Evolutionary conservation across 2,329 filamentous ascomycete species (phyloP).

Genomic region (Ophiosphaerella herpotricha): DNA sequence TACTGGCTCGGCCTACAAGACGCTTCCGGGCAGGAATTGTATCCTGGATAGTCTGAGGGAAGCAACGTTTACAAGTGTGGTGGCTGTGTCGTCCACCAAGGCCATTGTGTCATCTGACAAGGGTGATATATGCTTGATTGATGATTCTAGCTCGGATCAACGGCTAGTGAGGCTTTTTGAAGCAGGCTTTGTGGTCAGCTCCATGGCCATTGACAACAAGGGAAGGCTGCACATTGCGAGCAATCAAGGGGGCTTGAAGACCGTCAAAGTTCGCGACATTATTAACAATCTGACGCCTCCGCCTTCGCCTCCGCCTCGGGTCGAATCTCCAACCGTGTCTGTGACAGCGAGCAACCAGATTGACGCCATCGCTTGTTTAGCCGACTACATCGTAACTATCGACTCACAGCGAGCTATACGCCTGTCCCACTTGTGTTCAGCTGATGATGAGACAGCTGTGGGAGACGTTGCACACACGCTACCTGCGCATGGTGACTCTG

Average conservation of each 20-base stretch:
- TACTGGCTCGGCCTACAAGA: constrained; percentile 55
- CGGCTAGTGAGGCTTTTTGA: constrained; percentile 70
- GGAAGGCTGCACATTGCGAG: constrained; percentile 71
- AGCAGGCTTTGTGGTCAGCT: constrained; percentile 69
- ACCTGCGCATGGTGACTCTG: constrained; percentile 62
- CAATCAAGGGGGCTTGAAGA: constrained; percentile 61
- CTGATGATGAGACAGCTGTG: constrained; percentile 34
- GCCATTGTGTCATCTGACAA: constrained; percentile 85
- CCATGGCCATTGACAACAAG: constrained; percentile 64
- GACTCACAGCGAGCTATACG: constrained; percentile 77
- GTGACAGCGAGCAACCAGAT: constrained; percentile 37
- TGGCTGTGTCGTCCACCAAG: constrained; percentile 71
- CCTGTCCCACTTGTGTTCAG: constrained; percentile 55
- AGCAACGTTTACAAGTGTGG: constrained; percentile 79
- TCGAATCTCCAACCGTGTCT: constrained; percentile 37
- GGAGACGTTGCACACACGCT: constrained; percentile 49
- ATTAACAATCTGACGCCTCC: constrained; percentile 36
- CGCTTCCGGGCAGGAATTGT: constrained; percentile 84
- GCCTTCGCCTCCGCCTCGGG: constrained; percentile 41
- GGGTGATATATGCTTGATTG: constrained; percentile 86
- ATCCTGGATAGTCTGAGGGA: constrained; percentile 82
- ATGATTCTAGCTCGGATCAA: constrained; percentile 74
- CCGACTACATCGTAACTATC: constrained; percentile 57
- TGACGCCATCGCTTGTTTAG: constrained; percentile 45
- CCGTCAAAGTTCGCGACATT: constrained; percentile 48